Conservation (phyloP, 352 stramenopile genomes). For the Globisporangium radiosum region DNA sequence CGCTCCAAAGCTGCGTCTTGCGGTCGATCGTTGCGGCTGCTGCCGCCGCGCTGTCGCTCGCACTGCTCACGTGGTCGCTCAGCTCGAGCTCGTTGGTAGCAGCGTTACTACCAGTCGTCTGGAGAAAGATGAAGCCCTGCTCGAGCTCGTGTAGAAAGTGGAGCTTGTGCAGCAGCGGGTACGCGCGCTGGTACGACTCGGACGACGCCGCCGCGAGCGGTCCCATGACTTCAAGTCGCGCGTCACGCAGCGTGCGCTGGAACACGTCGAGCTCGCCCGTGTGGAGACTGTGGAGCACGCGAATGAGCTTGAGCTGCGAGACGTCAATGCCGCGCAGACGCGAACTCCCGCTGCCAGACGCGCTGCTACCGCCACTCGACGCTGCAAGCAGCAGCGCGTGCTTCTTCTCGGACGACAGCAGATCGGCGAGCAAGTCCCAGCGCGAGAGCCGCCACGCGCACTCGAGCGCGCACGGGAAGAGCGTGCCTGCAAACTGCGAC, state of each 20-base stretch:
- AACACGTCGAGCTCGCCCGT: constrained; percentile 45
- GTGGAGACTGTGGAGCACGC: constrained; percentile 76
- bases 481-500: constrained; percentile 63
- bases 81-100: constrained; percentile 8
- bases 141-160: constrained; percentile 77
- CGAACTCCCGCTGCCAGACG: background rate
- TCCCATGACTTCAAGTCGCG: constrained; percentile 61
- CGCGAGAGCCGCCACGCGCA: constrained; percentile 82
- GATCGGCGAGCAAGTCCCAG: constrained; percentile 72
- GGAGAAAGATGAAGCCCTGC: constrained; percentile 57
- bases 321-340: constrained; percentile 62
- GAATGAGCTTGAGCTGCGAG: constrained; percentile 71
- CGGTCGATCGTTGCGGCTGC: background rate
- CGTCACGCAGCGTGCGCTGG: constrained; percentile 53
- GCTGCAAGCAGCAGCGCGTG: constrained; percentile 45
- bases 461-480: constrained; percentile 79
- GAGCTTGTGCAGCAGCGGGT: constrained; percentile 68
- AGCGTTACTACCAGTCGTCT: constrained; percentile 11
- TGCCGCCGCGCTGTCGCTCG: background rate
- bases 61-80: constrained; percentile 8
- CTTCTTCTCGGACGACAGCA: constrained; percentile 72
- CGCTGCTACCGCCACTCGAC: background rate
- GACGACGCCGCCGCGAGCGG: constrained; percentile 58
- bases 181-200: constrained; percentile 72
- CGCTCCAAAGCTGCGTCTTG: constrained; percentile 40